Base-by-base conservation (phyloP, 768 basidiomycete genomes). In the Tricholoma saponaceum region DNA sequence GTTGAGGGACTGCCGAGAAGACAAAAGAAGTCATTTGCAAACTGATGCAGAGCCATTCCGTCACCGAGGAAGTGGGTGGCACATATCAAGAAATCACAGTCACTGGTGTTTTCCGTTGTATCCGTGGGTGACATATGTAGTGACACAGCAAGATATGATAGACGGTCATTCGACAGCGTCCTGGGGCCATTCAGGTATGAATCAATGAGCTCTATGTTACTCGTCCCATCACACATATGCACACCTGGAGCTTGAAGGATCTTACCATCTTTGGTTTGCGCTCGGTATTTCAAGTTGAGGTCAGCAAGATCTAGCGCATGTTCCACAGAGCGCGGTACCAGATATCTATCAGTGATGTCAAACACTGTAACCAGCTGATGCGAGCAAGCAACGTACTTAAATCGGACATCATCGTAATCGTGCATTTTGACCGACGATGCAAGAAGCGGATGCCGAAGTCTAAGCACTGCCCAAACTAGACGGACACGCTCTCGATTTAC, bases 31-130 rank as follows among this genome's bases (percentile, higher is more conserved):
- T 92, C 89, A 68, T 91, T 90, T 23, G 88, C 89, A 60, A 87
- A 89, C 58, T 82, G 79, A 70, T 93, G 90, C 16, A 93, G 77
- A 1, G 90, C 88, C 86, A 92, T 92, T 20, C 92, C 92, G 67
- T 95, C 92, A 18, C 90, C 91, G 49, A 93, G 69, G 69, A 87
- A 93, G 67, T 95, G 92, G 6, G 88, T 83, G 3, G 88, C 85
- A 61, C 86, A 86, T 50, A 95, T 79, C 60, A 90, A 73, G 54
- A 92, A 70, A 65, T 92, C 83, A 64, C 78, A 85, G 53, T 80
- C 30, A 54, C 68, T 49, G 55, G 63, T 65, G 12, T 28, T 54
- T 28, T 60, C 55, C 12, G 54, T 53, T n/a, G 61, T 58, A 52
- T 55, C 58, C 26, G 26, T 3, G 23, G 54, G 22, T 22, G 52